Evolutionary conservation across 192 early-diverging fungal genomes (phyloP).

Genomic region (Backusella tarrabulga): DNA sequence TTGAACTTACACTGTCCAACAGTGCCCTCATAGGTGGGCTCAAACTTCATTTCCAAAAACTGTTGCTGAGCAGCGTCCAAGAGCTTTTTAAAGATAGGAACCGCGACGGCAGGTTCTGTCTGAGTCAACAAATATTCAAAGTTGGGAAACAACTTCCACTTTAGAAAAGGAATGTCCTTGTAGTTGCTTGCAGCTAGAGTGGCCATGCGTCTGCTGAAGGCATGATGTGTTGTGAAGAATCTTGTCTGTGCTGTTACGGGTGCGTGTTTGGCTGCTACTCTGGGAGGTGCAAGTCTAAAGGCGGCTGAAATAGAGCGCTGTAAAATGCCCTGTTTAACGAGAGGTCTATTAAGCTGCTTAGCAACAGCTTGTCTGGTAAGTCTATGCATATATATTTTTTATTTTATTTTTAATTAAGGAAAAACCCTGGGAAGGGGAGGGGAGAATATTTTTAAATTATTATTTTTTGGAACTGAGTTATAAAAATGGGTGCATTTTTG

Average conservation of each 20-base stretch:
- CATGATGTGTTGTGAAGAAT: neutral
- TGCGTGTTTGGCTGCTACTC: too few species aligned
- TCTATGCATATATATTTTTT: slow-evolving; percentile 14
- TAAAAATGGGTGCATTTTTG: too few species aligned
- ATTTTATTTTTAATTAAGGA: neutral
- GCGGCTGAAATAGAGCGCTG: neutral
- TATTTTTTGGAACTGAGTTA: neutral
- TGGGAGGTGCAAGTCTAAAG: neutral
- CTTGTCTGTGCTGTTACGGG: neutral
- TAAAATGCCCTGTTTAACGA: neutral
- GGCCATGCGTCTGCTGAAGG: neutral
- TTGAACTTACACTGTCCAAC: slow-evolving; percentile 45
- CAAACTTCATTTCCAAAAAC: slow-evolving; percentile 42
- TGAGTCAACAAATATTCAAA: slow-evolving; percentile 38
- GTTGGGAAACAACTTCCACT: slow-evolving; percentile 53
- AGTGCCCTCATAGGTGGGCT: slow-evolving; percentile 55
- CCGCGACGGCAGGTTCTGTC: slow-evolving; percentile 37
- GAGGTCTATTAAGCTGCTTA: neutral
- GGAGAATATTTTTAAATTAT: neutral
- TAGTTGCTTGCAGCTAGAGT: neutral
- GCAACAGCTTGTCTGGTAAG: neutral
- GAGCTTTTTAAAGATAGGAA: slow-evolving; percentile 44
- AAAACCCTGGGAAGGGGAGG: neutral
- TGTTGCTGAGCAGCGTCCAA: slow-evolving; percentile 36
- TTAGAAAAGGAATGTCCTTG: slow-evolving; percentile 32